Evolutionary conservation across 345 rosid genomes (phyloP).

Genomic region (Corymbia maculata): DNA sequence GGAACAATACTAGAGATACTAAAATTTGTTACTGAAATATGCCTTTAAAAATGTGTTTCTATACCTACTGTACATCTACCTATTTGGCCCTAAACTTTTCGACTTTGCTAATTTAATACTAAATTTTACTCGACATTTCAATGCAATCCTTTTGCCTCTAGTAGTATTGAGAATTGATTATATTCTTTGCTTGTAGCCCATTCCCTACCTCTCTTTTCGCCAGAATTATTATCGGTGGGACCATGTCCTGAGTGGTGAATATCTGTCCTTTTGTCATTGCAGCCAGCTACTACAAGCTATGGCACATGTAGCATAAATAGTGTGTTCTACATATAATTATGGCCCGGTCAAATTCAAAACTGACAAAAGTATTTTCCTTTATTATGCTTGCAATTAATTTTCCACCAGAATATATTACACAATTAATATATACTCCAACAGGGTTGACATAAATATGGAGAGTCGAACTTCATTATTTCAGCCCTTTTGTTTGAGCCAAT

Average conservation of each 20-base stretch:
- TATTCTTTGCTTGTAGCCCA: background rate
- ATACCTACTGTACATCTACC: too few relatives aligned
- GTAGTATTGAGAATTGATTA: background rate
- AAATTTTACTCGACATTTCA: too few relatives aligned
- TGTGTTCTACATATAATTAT: background rate
- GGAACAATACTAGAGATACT: background rate
- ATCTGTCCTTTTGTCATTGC: background rate
- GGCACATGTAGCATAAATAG: background rate
- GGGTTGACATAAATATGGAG: background rate
- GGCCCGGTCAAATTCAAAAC: background rate
- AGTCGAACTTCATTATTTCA: background rate
- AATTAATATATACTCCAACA: background rate
- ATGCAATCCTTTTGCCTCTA: too few relatives aligned
- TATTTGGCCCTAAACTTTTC: too few relatives aligned
- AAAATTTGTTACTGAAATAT: background rate
- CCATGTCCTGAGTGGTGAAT: background rate
- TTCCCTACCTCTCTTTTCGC: background rate
- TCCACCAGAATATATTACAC: background rate
- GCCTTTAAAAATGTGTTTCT: background rate
- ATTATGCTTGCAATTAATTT: background rate
- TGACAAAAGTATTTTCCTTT: background rate
- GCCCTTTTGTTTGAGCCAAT: background rate
- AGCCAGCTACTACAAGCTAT: background rate
- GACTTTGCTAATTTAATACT: too few relatives aligned
- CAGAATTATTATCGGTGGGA: background rate